phyloP scores from a whole-genome alignment of 108 stramenopile genomes.

The Nitzschia inconspicua region DNA sequence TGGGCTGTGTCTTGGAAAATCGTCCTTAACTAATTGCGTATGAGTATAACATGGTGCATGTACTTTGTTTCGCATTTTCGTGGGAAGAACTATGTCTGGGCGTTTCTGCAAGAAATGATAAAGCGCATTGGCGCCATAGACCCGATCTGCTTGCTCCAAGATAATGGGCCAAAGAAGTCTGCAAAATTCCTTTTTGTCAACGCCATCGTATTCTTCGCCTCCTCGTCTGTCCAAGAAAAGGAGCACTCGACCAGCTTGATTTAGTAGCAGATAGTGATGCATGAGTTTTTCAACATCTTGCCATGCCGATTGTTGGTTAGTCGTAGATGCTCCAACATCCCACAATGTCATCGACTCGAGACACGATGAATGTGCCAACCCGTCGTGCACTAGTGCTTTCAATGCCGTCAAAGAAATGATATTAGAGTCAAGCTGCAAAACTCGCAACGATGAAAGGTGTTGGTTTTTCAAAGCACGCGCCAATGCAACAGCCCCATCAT shows the following conservation, averaged over 20 bases:
- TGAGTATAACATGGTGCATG: too few species aligned
- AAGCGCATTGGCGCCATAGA: conserved; percentile 12
- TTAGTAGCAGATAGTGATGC: conserved; percentile 7
- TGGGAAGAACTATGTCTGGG: conserved; percentile 10
- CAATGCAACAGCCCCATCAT: background rate
- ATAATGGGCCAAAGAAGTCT: conserved; percentile 5
- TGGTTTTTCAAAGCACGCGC: background rate
- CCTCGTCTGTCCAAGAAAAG: background rate
- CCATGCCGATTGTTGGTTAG: background rate
- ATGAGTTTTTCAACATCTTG: background rate
- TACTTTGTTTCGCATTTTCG: too few species aligned
- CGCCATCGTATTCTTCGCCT: background rate
- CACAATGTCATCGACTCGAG: conserved; percentile 1
- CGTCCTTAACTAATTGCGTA: too few species aligned
- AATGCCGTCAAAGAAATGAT: conserved; percentile 2
- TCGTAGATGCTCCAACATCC: conserved; percentile 1
- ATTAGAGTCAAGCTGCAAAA: conserved; percentile 5
- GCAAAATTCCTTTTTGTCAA: background rate
- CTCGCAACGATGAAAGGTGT: background rate
- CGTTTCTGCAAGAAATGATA: conserved; percentile 17
- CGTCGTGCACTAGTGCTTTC: conserved; percentile 2
- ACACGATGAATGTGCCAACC: background rate
- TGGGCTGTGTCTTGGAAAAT: too few species aligned
- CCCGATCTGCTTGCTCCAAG: conserved; percentile 4
- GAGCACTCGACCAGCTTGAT: conserved; percentile 5